Evolutionary conservation across 2,329 filamentous ascomycete species (phyloP), one percentile per base, ranked within the genome.

Genomic region (Colletotrichum siamense): DNA sequence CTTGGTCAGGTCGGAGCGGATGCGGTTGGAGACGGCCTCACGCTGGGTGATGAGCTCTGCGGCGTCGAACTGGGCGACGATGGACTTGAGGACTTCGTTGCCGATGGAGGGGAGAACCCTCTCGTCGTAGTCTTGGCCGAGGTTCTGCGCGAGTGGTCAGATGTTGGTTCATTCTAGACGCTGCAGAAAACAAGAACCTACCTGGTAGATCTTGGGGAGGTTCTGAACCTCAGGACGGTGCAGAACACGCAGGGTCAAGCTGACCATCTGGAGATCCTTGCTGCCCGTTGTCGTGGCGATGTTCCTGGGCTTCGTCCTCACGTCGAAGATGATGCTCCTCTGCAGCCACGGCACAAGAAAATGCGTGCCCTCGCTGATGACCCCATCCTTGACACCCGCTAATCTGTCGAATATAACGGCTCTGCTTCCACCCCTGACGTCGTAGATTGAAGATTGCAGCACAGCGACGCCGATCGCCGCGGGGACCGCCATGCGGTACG

Each of bases 181-280:
- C 16, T 36, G 44, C 44, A 18, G 9, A 5, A n/a, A 13, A 66
- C 18, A 15, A 39, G 15, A 28, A 82, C 90, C 79, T 87, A 98
- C 96, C 92, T 99, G 97, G 90, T 99, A 99, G 83, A 99, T 99
- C 89, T 96, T 98, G 77, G 97, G 98, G 83, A 99, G 89, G 82
- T 94, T 92, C 89, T 95, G 93, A 82, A 99, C 96, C 73, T 98
- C 96, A 8, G 98, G 97, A 81, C 98, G 92, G 88, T 99, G 96
- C 86, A 99, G 88, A 79, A 99, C 97, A 86, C 97, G 92, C 84
- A 99, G 91, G 70, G 97, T 99, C 90, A 99, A 91, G 91, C 96
- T 98, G 83, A 99, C 97, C 97, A 99, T 99, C 90, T 99, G 97
- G 90, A 99, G 87, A 88, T 99, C 97, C 92, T 99, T 99, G 91